A percentile compares a stretch with the other conserved stretches of the same genome.
Evolutionary conservation across 139 green algal species (phyloP).

Genomic region (Picochlorum sp.): DNA sequence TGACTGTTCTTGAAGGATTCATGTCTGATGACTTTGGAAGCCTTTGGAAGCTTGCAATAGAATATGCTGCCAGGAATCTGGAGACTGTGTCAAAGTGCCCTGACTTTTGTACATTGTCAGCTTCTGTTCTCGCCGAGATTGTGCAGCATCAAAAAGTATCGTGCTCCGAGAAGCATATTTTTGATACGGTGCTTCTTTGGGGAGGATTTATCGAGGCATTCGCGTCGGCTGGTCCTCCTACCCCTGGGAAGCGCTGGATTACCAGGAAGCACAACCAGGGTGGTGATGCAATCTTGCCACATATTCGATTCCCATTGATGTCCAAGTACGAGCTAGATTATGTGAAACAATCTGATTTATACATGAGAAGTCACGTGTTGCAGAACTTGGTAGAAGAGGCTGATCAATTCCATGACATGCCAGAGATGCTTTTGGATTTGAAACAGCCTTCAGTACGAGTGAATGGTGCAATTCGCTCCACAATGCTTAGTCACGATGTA

Average conservation of each 20-base stretch:
- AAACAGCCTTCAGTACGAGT: constrained; percentile 14
- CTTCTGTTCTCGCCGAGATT: constrained; percentile 6
- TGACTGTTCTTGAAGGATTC: constrained; percentile 16
- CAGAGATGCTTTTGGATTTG: background rate
- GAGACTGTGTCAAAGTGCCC: constrained; percentile 5
- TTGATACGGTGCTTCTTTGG: constrained; percentile 21
- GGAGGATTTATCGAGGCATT: constrained; percentile 1
- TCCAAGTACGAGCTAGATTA: constrained; percentile 20
- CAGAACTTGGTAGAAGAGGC: constrained; percentile 34
- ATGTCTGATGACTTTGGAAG: constrained; percentile 6
- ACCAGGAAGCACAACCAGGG: background rate
- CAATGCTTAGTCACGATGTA: background rate
- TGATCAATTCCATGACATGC: background rate
- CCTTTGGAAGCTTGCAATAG: constrained; percentile 3
- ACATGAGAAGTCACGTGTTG: constrained; percentile 10
- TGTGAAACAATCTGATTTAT: constrained; percentile 13
- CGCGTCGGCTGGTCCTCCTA: background rate
- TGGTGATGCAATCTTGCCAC: constrained; percentile 31
- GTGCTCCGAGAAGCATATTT: constrained; percentile 34
- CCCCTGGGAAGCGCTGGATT: background rate
- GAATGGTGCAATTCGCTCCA: constrained; percentile 19
- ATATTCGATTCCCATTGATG: constrained; percentile 60
- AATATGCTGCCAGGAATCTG: constrained; percentile 26
- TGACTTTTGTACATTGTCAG: constrained; percentile 14
- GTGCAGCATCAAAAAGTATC: constrained; percentile 12